Conservation (phyloP, 352 stramenopile species). For the Globisporangium spinosum region DNA sequence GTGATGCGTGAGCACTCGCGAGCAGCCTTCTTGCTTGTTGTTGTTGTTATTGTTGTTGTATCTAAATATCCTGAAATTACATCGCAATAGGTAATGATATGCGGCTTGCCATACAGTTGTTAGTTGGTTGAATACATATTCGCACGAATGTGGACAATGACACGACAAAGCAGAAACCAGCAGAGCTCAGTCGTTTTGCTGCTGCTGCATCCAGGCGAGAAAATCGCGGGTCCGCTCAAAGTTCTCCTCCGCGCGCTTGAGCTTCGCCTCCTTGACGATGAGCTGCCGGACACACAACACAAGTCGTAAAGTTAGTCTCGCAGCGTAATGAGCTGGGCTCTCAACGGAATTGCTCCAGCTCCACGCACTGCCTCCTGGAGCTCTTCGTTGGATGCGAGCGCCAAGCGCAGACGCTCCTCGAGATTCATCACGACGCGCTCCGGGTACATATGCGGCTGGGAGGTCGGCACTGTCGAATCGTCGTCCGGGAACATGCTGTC, state of each 20-base stretch:
- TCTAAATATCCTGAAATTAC: constrained; percentile 1
- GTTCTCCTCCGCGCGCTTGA: constrained; percentile 29
- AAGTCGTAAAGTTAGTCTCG: not conserved
- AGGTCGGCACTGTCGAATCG: constrained; percentile 14
- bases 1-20: not conserved
- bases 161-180: not conserved
- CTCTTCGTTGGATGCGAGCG: constrained; percentile 30
- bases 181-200: not conserved
- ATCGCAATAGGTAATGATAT: not conserved
- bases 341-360: not conserved
- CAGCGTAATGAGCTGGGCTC: not conserved
- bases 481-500: constrained; percentile 21
- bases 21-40: not conserved
- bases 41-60: not conserved
- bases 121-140: not conserved
- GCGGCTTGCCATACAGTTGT: not conserved
- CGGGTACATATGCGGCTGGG: constrained; percentile 28
- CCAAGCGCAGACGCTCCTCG: constrained; percentile 35
- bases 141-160: not conserved
- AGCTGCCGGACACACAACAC: not conserved
- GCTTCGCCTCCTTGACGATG: not conserved
- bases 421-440: constrained; percentile 40
- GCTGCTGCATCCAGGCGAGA: constrained; percentile 36
- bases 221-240: constrained; percentile 39
- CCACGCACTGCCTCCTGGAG: constrained; percentile 35